Base-by-base conservation (phyloP, 1,139 yeast genomes). In the Kodamaea fungicola region DNA sequence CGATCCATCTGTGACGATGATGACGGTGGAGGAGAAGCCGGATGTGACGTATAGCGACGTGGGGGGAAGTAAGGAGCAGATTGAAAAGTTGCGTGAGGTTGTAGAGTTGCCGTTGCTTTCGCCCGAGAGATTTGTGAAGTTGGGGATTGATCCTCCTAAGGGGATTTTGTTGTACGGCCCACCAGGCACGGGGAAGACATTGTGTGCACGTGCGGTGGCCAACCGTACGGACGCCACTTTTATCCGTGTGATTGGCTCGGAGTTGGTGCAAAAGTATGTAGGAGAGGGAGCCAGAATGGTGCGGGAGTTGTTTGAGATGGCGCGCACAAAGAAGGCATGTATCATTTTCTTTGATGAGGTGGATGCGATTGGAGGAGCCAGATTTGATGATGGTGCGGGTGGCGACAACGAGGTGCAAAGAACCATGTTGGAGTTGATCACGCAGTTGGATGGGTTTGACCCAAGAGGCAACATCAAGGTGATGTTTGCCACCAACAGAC, bases 271-370 rank as follows among this genome's bases (percentile, higher is more conserved):
- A 62, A 92, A 92, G 63, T 92, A 92, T 60, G 98, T 92, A 38
- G 98, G 98, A 58, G 98, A 92, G 68, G 98, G 98, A 67, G 98
- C 98, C 4, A 80, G 98, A 59, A 92, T 92, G 98, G 97, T 92
- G 41, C 79, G 98, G 61, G 98, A 92, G 66, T 74, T 92, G 55
- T 92, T 92, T 56, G 98, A 92, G 61, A 89, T 92, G 97, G 98
- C 98, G 2, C 82, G 98, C 61, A 86, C 97, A 28, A 90, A 92
- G 64, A 89, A 90, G 59, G 97, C 98, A 4, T 90, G 97, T 65
- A 92, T 92, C 56, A 90, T 92, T 44, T 85, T 85, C 63, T 90
- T 92, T 57, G 98, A 92, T 66, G 98, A 92, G 71, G 85, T 92
- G 49, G 98, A 92, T 68, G 97, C 98, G 28, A 88, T 92, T 64